Percentiles rank a stretch among this genome's conserved stretches.
Evolutionary conservation across 1,284 basidiomycete species (phyloP).

Genomic region (Bothia castanella): DNA sequence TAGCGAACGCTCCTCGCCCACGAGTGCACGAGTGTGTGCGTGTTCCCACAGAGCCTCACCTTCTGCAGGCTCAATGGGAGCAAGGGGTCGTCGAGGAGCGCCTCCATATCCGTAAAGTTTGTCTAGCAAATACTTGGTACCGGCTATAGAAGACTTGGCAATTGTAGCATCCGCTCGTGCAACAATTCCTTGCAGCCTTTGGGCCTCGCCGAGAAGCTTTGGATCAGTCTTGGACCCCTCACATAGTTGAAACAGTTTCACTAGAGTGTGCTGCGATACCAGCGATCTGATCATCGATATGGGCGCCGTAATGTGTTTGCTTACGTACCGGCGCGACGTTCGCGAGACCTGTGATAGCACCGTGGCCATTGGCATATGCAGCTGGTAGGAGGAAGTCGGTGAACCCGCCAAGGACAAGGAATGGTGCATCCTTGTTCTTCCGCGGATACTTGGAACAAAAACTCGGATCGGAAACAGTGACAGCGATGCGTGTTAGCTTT

Average conservation of each 20-base stretch:
- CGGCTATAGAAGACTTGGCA: conserved; percentile 73
- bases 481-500: conserved; percentile 81
- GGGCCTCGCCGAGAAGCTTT: conserved; percentile 65
- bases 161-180: conserved; percentile 80
- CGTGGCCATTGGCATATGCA: conserved; percentile 64
- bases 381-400: conserved; percentile 75
- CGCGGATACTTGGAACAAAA: conserved; percentile 63
- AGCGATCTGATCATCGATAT: background rate
- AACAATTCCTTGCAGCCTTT: conserved; percentile 73
- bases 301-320: background rate
- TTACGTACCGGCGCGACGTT: conserved; percentile 71
- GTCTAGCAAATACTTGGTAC: conserved; percentile 77
- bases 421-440: conserved; percentile 58
- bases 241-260: conserved; percentile 61
- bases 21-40: conserved; percentile 61
- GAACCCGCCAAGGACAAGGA: conserved; percentile 78
- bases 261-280: conserved; percentile 49
- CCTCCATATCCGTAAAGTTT: conserved; percentile 77
- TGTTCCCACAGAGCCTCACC: conserved; percentile 66
- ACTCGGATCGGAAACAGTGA: conserved; percentile 54
- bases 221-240: conserved; percentile 50
- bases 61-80: conserved; percentile 52
- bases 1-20: conserved; percentile 63
- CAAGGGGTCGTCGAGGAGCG: conserved; percentile 69
- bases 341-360: conserved; percentile 79